Evolutionary conservation across 371 early-diverging fungal genomes (phyloP).

Genomic region (Mortierella sp.): DNA sequence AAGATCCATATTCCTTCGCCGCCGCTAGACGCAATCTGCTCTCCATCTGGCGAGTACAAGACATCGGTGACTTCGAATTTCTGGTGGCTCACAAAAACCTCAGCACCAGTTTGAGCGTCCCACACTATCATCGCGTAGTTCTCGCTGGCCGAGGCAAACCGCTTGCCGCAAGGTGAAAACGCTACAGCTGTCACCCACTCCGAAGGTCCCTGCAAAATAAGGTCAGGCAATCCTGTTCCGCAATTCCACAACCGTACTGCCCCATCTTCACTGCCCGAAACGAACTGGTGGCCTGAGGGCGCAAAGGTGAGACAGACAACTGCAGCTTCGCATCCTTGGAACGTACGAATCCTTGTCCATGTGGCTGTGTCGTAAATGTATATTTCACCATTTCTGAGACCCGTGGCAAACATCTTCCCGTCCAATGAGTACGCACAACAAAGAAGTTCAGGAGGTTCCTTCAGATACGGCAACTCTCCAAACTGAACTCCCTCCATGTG

Average conservation of each 20-base stretch:
- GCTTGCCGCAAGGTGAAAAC: background rate
- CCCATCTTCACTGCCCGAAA: background rate
- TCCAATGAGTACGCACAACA: conserved; percentile 7
- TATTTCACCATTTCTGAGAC: background rate
- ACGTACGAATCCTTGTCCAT: background rate
- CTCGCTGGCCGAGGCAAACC: background rate
- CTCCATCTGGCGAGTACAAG: background rate
- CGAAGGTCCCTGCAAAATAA: background rate
- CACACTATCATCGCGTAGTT: background rate
- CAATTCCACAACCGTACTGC: background rate
- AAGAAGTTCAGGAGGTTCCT: background rate
- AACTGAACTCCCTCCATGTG: conserved; percentile 4
- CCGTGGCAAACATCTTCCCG: background rate
- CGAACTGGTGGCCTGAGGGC: background rate
- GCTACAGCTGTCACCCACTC: background rate
- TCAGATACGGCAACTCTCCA: background rate
- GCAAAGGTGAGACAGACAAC: background rate
- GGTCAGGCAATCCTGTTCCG: no score
- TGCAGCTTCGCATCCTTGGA: background rate
- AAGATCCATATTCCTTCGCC: background rate
- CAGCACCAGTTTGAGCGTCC: background rate
- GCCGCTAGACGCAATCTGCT: background rate
- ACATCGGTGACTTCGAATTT: no score
- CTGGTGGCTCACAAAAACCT: background rate
- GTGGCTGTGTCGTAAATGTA: background rate